Percentiles rank a stretch among this genome's conserved stretches.
phyloP scores from a whole-genome alignment of 192 early-diverging fungal species.

The Coemansia sp. region DNA sequence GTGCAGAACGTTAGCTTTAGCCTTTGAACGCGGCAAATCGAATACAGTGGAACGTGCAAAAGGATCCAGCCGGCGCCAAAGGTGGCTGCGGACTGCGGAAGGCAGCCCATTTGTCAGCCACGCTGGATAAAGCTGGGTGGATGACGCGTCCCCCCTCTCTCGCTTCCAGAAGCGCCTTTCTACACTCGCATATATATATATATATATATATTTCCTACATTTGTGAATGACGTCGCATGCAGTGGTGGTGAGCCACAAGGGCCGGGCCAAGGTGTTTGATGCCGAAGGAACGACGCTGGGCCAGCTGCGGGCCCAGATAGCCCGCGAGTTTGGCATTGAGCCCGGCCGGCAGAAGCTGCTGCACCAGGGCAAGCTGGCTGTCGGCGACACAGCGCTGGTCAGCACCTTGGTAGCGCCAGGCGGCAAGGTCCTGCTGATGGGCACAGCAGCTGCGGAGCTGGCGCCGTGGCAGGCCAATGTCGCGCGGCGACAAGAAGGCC shows the following conservation, averaged over 20 bases:
- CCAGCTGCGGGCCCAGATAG: constrained; percentile 18
- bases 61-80: neutral
- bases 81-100: too few relatives aligned
- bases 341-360: constrained; percentile 26
- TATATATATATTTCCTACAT: too few relatives aligned
- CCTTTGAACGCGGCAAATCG: constrained; percentile 1
- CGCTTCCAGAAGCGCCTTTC: too few relatives aligned
- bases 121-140: too few relatives aligned
- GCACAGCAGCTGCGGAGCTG: constrained; percentile 17
- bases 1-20: constrained; percentile 32
- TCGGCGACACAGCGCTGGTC: neutral
- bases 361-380: constrained; percentile 9
- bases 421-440: constrained; percentile 24
- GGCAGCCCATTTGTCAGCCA: too few relatives aligned
- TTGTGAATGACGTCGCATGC: constrained; percentile 1
- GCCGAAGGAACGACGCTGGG: constrained; percentile 8
- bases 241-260: constrained; percentile 19
- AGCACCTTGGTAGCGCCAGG: neutral
- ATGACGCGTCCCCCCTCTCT: too few relatives aligned
- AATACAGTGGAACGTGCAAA: neutral
- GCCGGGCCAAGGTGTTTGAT: constrained; percentile 3
- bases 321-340: constrained; percentile 15
- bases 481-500: constrained; percentile 8
- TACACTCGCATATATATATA: too few relatives aligned
- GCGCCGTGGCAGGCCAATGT: constrained; percentile 1